Percentiles rank a stretch among this genome's conserved stretches.
Conservation (phyloP, 2,329 filamentous ascomycete species). For the Aspergillus sp. region DNA sequence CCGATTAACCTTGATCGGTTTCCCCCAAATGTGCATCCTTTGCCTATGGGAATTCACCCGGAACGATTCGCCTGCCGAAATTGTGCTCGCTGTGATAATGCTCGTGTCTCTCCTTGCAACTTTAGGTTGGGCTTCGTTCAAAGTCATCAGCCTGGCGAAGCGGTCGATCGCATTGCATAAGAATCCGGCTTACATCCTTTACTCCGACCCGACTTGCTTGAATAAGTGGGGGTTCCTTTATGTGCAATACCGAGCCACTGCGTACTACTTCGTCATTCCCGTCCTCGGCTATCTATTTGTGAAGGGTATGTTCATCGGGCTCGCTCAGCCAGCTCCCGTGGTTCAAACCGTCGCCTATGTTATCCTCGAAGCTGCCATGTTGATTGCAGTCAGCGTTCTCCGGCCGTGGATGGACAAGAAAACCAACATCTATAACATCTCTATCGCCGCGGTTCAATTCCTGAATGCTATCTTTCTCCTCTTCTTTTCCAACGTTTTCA, state of each 20-base stretch:
- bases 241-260: constrained; percentile 91
- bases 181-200: constrained; percentile 95
- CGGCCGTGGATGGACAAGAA: constrained; percentile 99
- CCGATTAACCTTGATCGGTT: constrained; percentile 85
- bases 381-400: constrained; percentile 76
- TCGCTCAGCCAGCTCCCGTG: constrained; percentile 68
- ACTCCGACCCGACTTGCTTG: constrained; percentile 87
- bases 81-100: constrained; percentile 86
- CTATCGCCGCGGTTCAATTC: constrained; percentile 87
- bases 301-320: constrained; percentile 85
- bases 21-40: constrained; percentile 84
- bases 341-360: constrained; percentile 81
- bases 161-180: constrained; percentile 89
- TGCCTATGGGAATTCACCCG: constrained; percentile 92
- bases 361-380: constrained; percentile 74
- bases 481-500: constrained; percentile 84
- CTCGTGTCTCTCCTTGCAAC: constrained; percentile 76
- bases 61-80: constrained; percentile 78
- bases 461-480: constrained; percentile 85
- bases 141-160: constrained; percentile 85
- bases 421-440: constrained; percentile 94
- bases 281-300: constrained; percentile 75
- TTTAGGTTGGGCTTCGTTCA: constrained; percentile 81
- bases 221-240: constrained; percentile 99
- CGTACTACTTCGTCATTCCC: constrained; percentile 92